Evolutionary conservation across 2,329 filamentous ascomycete genomes (phyloP).

Genomic region (Alternaria conjuncta): DNA sequence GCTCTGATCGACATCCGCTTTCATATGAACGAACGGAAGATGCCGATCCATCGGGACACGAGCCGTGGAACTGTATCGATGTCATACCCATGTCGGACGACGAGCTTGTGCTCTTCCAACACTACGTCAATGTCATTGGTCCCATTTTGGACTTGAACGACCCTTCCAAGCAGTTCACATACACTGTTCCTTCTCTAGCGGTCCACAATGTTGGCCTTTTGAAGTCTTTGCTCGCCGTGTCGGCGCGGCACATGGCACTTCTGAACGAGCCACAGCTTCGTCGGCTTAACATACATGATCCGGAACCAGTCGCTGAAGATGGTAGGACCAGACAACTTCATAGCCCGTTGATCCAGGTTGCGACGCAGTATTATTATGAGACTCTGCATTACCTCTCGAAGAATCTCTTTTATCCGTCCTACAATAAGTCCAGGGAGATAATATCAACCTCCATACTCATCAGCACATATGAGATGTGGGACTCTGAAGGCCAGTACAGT

Average conservation of each 20-base stretch:
- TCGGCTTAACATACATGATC: constrained; percentile 37
- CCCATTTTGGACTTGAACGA: constrained; percentile 55
- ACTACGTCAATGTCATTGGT: constrained; percentile 48
- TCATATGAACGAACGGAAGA: constrained; percentile 6
- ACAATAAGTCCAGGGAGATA: constrained; percentile 64
- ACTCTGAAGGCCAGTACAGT: constrained; percentile 54
- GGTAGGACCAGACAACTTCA: constrained; percentile 19
- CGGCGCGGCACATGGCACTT: constrained; percentile 59
- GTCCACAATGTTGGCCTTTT: constrained; percentile 63
- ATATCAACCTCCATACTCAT: constrained; percentile 66
- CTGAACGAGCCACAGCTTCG: constrained; percentile 35
- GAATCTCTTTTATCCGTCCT: constrained; percentile 64
- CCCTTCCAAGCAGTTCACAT: constrained; percentile 48
- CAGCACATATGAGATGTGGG: constrained; percentile 71
- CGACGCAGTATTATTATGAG: constrained; percentile 66
- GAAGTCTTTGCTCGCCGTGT: constrained; percentile 64
- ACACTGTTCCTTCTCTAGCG: constrained; percentile 45
- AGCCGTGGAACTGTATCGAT: constrained; percentile 35
- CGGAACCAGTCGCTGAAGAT: constrained; percentile 18
- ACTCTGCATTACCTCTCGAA: constrained; percentile 67
- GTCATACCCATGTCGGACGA: constrained; percentile 41
- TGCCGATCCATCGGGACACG: constrained; percentile 15
- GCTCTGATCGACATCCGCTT: constrained; percentile 20
- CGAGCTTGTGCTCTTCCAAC: constrained; percentile 49
- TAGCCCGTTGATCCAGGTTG: constrained; percentile 46